Base-by-base conservation (phyloP, 2,329 filamentous ascomycete genomes). In the Lachnellula cervina region DNA sequence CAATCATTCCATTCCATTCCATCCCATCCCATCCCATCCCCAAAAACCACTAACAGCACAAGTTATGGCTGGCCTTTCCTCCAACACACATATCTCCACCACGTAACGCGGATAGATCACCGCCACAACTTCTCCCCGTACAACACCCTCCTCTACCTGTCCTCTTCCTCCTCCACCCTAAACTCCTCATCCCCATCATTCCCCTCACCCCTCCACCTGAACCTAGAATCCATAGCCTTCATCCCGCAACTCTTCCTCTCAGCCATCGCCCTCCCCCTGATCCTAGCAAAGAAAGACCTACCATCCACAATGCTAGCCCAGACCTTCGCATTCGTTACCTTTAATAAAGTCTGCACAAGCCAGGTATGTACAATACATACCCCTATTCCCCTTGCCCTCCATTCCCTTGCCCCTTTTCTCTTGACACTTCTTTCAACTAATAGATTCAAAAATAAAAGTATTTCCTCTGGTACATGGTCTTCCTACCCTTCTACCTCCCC, bases 291-390 rank as follows among this genome's bases (percentile, higher is more conserved):
- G 70, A 88, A 84, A 64, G 86, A 94, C 65, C 80, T 99, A 0
- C 80, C 92, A 0, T 82, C 85, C 0, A 87, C 89, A 5, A 92
- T 97, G 89, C 81, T 97, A 59, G 90, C 90, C 4, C 94, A 99
- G 73, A 97, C 94, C 0, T 96, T 97, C 73, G 90, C 93, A 0
- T 99, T 99, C 72, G 94, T 97, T 4, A 87, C 91, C 0, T 97
- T 97, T 66, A 99, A 99, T 76, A 99, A 99, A 76, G 94, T 99
- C 59, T 97, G 93, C 79, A 99, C 94, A 3, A 96, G 91, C 68
- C 93, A 97, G 81, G 90, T 94, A 80, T 21, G 21, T 21, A 21
- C 21, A 21, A 21, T 21, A 21, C 21, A 21, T 21, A 21, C 21
- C 21, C 4, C 2, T 4, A 2, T 69, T 32, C 44, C 48, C 17